Evolutionary conservation across 2,329 filamentous ascomycete genomes (phyloP), one percentile per base, ranked within the genome.

Genomic region (Myriosclerotinia scirpicola): DNA sequence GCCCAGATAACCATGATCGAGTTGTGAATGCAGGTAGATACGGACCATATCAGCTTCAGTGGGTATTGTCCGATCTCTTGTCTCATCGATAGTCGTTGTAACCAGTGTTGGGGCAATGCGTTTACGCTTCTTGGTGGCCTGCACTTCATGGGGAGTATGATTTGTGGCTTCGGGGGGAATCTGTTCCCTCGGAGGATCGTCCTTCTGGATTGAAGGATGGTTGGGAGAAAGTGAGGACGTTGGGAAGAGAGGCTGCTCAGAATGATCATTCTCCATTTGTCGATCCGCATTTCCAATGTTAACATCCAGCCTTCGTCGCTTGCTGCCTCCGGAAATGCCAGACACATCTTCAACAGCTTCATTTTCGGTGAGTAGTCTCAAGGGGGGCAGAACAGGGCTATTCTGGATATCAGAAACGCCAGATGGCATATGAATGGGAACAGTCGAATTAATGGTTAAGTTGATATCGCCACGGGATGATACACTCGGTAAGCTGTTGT

Each of bases 1-100:
- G 1, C 79, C 78, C 40, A 81, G 76, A 69, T 81, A 82, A 26
- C 70, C 70, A 53, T 56, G 69, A 68, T 26, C 61, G 63, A 60
- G 54, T 68, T 65, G 64, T 46, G 50, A 36, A 30, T 54, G 34
- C 22, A 46, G 63, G 36, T 46, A 38, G 9, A 64, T 56, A 40
- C 53, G 52, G 42, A 65, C 53, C 17, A 17, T 58, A 48, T 76
- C 71, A 30, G 72, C 73, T 3, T 66, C 69, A 12, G 71, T 73
- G 12, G 69, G 70, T 58, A 75, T 69, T 8, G 67, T 67, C 15
- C 73, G 70, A 54, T 71, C 60, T 56, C 69, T 62, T 40, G 69
- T 65, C 22, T 62, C 58, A 60, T 73, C 70, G 54, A 75, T 68
- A 14, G 42, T 62, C 15, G 72, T 54, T 12, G 74, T 71, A n/a